A percentile compares a stretch with the other conserved stretches of the same genome.
Conservation (phyloP, 2,329 filamentous ascomycete genomes). For the Colletotrichum incanum region DNA sequence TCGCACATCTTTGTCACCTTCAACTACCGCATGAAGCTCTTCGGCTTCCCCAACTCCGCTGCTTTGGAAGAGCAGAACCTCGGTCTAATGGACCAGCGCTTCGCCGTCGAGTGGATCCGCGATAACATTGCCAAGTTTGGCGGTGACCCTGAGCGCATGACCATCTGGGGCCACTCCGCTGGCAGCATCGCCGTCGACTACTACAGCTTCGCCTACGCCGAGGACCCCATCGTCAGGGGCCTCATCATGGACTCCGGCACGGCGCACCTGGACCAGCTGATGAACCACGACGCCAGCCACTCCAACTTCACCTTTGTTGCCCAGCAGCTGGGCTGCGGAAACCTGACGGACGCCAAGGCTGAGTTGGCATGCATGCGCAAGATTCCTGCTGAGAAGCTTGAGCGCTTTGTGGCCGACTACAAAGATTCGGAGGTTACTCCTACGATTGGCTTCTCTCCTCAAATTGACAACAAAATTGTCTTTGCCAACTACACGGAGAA, state of each 20-base stretch:
- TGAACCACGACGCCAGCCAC: constrained; percentile 52
- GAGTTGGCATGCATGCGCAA: constrained; percentile 57
- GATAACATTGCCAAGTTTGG: constrained; percentile 67
- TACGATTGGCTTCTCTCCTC: constrained; percentile 51
- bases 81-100: constrained; percentile 68
- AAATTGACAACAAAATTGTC: constrained; percentile 51
- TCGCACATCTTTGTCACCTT: constrained; percentile 50
- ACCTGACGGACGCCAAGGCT: constrained; percentile 50
- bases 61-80: constrained; percentile 58
- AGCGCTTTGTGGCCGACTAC: constrained; percentile 50
- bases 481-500: constrained; percentile 53
- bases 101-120: constrained; percentile 66
- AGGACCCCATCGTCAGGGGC: constrained; percentile 58
- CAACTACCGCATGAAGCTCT: constrained; percentile 52
- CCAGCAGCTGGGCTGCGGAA: constrained; percentile 54
- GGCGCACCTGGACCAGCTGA: constrained; percentile 48
- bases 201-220: constrained; percentile 58
- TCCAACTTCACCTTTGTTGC: constrained; percentile 59
- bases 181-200: constrained; percentile 57
- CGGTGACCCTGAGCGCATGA: constrained; percentile 62
- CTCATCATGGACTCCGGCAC: constrained; percentile 58
- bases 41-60: constrained; percentile 51
- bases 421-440: constrained; percentile 48
- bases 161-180: constrained; percentile 65
- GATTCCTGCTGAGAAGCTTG: constrained; percentile 52